phyloP scores from a whole-genome alignment of 140 eudicot genomes.

The Senecio squalidus region DNA sequence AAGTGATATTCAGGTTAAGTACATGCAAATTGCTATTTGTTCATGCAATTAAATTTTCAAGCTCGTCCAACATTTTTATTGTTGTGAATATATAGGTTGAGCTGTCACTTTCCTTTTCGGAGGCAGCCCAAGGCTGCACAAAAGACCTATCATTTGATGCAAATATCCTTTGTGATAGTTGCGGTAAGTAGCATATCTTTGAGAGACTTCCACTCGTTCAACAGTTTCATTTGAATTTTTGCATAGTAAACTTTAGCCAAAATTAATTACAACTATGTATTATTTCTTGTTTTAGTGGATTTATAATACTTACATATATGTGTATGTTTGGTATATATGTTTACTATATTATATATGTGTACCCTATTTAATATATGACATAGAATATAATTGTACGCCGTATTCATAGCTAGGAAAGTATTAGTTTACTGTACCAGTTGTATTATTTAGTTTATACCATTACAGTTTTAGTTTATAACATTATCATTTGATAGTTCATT shows the following conservation, averaged over 20 bases:
- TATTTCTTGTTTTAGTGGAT: slow-evolving; percentile 1
- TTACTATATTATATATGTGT: background rate
- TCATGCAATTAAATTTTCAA: slow-evolving; percentile 1
- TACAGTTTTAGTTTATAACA: background rate
- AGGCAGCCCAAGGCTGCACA: slow-evolving; percentile 92
- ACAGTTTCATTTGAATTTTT: background rate
- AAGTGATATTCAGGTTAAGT: slow-evolving; percentile 67
- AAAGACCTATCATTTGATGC: slow-evolving; percentile 76
- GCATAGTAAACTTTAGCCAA: background rate
- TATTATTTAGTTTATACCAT: background rate
- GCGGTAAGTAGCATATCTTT: slow-evolving; percentile 54
- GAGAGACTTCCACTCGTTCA: background rate
- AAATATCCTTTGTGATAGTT: slow-evolving; percentile 71
- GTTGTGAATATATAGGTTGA: slow-evolving; percentile 53
- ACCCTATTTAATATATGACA: background rate
- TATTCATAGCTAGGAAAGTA: background rate
- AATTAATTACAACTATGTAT: slow-evolving; percentile 1
- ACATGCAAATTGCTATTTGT: slow-evolving; percentile 1
- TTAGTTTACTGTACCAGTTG: background rate
- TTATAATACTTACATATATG: background rate
- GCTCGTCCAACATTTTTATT: slow-evolving; percentile 7
- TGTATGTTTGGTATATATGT: background rate
- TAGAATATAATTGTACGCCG: background rate
- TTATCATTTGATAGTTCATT: background rate
- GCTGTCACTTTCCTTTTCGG: slow-evolving; percentile 65